These are phyloP conservation scores for Lindgomyces ingoldianus DNA, from an alignment of 495 filamentous ascomycete species.

Conservation along the genomic window DNA sequence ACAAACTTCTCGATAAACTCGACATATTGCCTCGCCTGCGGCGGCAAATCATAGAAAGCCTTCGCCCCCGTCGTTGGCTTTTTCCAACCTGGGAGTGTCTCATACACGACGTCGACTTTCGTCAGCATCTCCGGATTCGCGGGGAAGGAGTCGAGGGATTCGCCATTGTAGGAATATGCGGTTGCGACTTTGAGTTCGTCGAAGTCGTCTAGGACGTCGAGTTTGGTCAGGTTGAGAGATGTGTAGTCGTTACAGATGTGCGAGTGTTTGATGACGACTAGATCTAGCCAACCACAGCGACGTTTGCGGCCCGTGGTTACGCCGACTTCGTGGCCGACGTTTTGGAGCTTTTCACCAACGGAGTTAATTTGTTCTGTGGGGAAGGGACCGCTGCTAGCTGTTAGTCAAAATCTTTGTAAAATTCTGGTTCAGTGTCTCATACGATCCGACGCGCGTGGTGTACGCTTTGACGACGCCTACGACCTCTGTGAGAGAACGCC, in stretches of 20 bases:
- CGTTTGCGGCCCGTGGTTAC: slow-evolving; percentile 82
- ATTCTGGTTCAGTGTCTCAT: background rate
- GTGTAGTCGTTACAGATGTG: slow-evolving; percentile 47
- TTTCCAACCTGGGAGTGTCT: slow-evolving; percentile 40
- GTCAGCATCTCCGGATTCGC: slow-evolving; percentile 41
- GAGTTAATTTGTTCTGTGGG: slow-evolving; percentile 62
- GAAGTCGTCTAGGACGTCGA: slow-evolving; percentile 84
- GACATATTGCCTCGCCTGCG: slow-evolving; percentile 71
- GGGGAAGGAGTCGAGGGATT: slow-evolving; percentile 60
- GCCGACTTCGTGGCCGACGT: slow-evolving; percentile 67
- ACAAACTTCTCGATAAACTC: slow-evolving; percentile 72
- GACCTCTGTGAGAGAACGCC: slow-evolving; percentile 55
- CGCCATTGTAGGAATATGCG: slow-evolving; percentile 60
- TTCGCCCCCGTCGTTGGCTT: slow-evolving; percentile 56
- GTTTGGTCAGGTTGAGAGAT: slow-evolving; percentile 81
- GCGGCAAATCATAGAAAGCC: slow-evolving; percentile 67
- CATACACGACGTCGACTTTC: slow-evolving; percentile 40
- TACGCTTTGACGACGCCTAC: slow-evolving; percentile 88
- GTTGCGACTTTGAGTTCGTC: slow-evolving; percentile 76
- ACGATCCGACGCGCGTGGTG: slow-evolving; percentile 51
- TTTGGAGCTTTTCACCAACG: slow-evolving; percentile 64
- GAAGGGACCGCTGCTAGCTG: slow-evolving; percentile 79
- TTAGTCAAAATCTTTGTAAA: background rate
- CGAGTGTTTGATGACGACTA: slow-evolving; percentile 80
- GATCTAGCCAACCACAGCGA: slow-evolving; percentile 87